phyloP scores from a whole-genome alignment of 129 eudicot species.

The Chrysanthemum makinoi region DNA sequence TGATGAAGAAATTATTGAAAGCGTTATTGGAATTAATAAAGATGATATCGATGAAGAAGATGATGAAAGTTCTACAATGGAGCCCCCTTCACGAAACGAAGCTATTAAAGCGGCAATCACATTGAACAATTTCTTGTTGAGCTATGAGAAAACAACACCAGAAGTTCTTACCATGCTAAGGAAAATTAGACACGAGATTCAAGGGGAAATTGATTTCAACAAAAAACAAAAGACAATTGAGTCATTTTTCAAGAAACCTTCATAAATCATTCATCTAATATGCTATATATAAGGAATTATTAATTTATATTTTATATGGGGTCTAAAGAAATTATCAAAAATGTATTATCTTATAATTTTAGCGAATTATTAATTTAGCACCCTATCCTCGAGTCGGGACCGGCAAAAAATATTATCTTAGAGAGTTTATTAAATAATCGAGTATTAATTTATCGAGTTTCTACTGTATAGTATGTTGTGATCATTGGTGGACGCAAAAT shows the following conservation, averaged over 20 bases:
- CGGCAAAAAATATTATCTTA: slow-evolving; percentile 34
- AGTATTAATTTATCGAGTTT: slow-evolving; percentile 42
- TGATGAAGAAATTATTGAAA: background rate
- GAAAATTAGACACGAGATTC: slow-evolving; percentile 41
- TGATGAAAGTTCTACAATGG: slow-evolving; percentile 14
- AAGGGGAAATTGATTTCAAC: slow-evolving; percentile 36
- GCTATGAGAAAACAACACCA: slow-evolving; percentile 30
- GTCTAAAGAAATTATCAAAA: slow-evolving; percentile 36
- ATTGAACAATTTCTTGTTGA: slow-evolving; percentile 31
- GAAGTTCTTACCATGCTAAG: slow-evolving; percentile 29
- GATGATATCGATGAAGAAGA: slow-evolving; percentile 32
- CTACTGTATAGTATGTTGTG: background rate
- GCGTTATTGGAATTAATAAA: slow-evolving; percentile 32
- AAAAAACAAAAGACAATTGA: slow-evolving; percentile 33
- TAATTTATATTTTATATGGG: slow-evolving; percentile 27
- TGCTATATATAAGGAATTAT: slow-evolving; percentile 26
- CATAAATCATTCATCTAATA: slow-evolving; percentile 18
- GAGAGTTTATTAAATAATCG: slow-evolving; percentile 41
- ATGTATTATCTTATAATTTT: slow-evolving; percentile 37
- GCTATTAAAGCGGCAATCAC: slow-evolving; percentile 27
- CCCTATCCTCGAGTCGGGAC: slow-evolving; percentile 34
- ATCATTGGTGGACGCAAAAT: too few species aligned
- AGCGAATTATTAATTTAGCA: slow-evolving; percentile 38
- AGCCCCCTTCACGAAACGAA: slow-evolving; percentile 16
- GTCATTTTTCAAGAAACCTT: slow-evolving; percentile 16